A percentile compares a stretch with the other conserved stretches of the same genome.
phyloP scores from a whole-genome alignment of 2,329 filamentous ascomycete species.

The Aspergillus nomiae region DNA sequence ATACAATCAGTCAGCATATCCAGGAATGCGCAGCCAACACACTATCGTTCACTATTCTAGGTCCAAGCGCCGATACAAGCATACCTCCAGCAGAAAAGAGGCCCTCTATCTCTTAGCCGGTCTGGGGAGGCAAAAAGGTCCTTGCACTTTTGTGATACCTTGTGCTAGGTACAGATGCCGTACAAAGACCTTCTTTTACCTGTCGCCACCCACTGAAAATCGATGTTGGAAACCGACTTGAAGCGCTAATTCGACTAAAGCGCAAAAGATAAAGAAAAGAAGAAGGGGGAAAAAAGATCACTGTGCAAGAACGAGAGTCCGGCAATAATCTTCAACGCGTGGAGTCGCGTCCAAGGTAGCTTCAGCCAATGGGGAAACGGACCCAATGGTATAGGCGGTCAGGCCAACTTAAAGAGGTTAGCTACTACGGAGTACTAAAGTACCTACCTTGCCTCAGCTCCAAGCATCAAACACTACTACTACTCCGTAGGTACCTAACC shows the following conservation, averaged over 20 bases:
- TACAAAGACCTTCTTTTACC: background rate
- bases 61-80: background rate
- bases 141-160: background rate
- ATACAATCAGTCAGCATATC: conserved; percentile 5
- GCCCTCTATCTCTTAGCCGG: background rate
- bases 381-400: background rate
- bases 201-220: background rate
- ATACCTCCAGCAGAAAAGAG: background rate
- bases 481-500: background rate
- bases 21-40: background rate
- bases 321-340: conserved; percentile 13
- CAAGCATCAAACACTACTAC: too few relatives aligned
- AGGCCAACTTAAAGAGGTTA: background rate
- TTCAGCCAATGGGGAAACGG: conserved; percentile 20
- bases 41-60: background rate
- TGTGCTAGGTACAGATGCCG: background rate
- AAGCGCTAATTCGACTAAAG: background rate
- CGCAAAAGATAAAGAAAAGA: background rate
- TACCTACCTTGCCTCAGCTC: too few relatives aligned
- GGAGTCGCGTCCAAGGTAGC: conserved; percentile 17
- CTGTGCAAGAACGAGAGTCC: background rate
- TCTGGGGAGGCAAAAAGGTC: background rate
- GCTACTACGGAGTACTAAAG: too few relatives aligned
- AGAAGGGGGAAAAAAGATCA: background rate
- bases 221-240: background rate